These are phyloP conservation scores for Fusarium sp. DNA, from an alignment of 2,329 filamentous ascomycete species.

Conservation along the genomic window DNA sequence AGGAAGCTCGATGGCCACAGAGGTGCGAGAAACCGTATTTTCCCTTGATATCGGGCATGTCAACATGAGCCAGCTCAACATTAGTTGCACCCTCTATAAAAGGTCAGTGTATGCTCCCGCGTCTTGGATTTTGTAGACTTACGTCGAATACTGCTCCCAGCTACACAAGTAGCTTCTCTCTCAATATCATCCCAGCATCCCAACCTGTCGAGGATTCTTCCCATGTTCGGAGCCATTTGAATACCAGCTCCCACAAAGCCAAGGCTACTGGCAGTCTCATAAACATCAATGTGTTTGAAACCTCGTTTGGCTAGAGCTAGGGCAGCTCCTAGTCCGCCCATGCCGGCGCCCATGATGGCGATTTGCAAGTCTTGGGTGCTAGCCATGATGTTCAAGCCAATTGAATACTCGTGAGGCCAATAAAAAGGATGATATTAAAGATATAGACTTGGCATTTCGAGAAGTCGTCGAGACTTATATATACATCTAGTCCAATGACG, in stretches of 20 bases:
- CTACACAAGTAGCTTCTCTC: conserved; percentile 36
- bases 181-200: conserved; percentile 76
- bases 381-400: conserved; percentile 13
- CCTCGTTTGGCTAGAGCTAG: conserved; percentile 48
- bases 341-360: conserved; percentile 45
- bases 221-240: conserved; percentile 85
- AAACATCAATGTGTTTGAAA: conserved; percentile 40
- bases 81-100: conserved; percentile 72
- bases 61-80: conserved; percentile 74
- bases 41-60: conserved; percentile 71
- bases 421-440: background rate
- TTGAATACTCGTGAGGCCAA: background rate
- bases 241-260: conserved; percentile 78
- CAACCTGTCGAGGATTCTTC: conserved; percentile 75
- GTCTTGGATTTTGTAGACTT: background rate
- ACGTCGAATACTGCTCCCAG: conserved; percentile 45
- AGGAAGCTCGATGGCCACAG: conserved; percentile 78
- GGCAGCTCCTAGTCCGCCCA: conserved; percentile 53
- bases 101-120: background rate
- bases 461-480: background rate
- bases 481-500: background rate
- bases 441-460: background rate
- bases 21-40: conserved; percentile 81
- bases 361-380: conserved; percentile 33
- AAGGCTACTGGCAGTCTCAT: conserved; percentile 39